Evolutionary conservation across 139 green algal species (phyloP).

Genomic region (Dunaliella primolecta): DNA sequence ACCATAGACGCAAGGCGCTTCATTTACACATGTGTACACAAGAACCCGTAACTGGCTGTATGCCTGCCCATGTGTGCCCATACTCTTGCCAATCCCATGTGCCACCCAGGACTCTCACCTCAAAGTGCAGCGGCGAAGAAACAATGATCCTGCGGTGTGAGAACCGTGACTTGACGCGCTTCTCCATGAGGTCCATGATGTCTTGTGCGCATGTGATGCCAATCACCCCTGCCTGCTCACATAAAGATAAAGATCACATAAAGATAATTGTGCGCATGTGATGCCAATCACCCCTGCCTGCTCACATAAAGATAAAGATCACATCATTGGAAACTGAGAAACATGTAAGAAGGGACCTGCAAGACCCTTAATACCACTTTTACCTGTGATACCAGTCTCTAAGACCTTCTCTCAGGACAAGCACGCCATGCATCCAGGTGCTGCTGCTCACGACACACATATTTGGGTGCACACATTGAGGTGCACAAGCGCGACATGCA

Average conservation of each 20-base stretch:
- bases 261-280: constrained; percentile 34
- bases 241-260: background rate
- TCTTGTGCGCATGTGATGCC: constrained; percentile 61
- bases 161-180: constrained; percentile 76
- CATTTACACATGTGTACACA: background rate
- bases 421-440: too few relatives aligned
- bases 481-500: too few relatives aligned
- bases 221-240: constrained; percentile 65
- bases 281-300: constrained; percentile 72
- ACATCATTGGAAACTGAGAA: too few relatives aligned
- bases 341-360: too few relatives aligned
- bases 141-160: constrained; percentile 47
- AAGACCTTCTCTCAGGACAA: too few relatives aligned
- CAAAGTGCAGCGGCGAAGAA: background rate
- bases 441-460: too few relatives aligned
- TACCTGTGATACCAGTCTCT: too few relatives aligned
- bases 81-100: too few relatives aligned
- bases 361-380: too few relatives aligned
- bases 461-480: too few relatives aligned
- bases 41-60: too few relatives aligned
- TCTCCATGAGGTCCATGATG: constrained; percentile 78
- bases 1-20: background rate
- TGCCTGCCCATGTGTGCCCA: too few relatives aligned
- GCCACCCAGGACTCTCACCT: background rate
- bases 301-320: background rate